A percentile compares a stretch with the other conserved stretches of the same genome.
Evolutionary conservation across 1,284 basidiomycete genomes (phyloP).

Genomic region (Peniophora sp.): DNA sequence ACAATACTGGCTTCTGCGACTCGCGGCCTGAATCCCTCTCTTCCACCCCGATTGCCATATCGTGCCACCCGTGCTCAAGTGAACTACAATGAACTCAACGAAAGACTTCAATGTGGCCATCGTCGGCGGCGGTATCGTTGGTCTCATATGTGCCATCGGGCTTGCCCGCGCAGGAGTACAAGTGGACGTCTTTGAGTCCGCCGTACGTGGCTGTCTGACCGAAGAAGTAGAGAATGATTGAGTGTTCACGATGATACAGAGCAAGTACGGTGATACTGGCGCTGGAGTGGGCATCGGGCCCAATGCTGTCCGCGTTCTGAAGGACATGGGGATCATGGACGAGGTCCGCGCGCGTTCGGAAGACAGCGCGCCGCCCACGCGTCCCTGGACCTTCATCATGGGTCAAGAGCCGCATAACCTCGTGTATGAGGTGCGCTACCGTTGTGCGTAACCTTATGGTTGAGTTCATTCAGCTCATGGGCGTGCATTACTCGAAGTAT

Average conservation of each 20-base stretch:
- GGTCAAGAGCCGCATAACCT: no score
- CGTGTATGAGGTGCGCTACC: no score
- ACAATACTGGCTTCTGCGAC: no score
- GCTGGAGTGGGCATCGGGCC: constrained; percentile 44
- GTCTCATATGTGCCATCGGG: constrained; percentile 12
- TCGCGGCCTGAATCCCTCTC: no score
- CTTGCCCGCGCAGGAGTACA: constrained; percentile 10
- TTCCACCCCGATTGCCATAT: no score
- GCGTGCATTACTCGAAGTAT: no score
- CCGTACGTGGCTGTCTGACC: constrained; percentile 6
- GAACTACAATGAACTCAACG: no score
- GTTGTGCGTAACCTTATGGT: no score
- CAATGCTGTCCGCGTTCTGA: constrained; percentile 37
- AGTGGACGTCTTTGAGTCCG: constrained; percentile 14
- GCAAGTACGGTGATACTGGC: constrained; percentile 39
- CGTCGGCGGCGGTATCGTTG: constrained; percentile 14
- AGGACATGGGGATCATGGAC: constrained; percentile 33
- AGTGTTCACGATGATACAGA: constrained; percentile 19
- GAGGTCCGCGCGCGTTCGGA: constrained; percentile 28
- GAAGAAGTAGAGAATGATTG: not conserved
- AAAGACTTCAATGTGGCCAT: constrained; percentile 12
- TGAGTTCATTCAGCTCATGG: no score
- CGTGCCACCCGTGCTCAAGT: no score
- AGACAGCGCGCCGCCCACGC: constrained; percentile 21
- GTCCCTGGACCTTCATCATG: constrained; percentile 19